Evolutionary conservation across 139 green algal species (phyloP).

Genomic region (Tetradesmus lagerheimii): DNA sequence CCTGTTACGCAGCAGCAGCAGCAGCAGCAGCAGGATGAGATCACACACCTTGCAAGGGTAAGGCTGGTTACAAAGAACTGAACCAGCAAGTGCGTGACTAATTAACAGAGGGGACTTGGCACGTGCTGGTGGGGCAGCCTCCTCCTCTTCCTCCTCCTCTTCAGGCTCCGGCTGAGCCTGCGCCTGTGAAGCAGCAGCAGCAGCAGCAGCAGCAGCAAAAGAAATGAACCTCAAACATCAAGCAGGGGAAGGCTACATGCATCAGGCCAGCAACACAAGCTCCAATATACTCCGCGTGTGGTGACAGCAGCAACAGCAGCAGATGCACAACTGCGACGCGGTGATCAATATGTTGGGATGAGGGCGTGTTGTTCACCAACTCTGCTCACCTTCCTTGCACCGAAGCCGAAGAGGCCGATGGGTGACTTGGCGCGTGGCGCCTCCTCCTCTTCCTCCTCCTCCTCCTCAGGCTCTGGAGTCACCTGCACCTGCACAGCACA

Average conservation of each 20-base stretch:
- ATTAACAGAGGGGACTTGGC: not conserved
- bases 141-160: slow-evolving; percentile 26
- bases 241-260: too few species aligned
- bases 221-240: too few species aligned
- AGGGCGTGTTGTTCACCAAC: not conserved
- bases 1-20: slow-evolving; percentile 16
- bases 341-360: not conserved
- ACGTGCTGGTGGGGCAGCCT: not conserved
- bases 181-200: not conserved
- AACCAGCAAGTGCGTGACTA: too few species aligned
- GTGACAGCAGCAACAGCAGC: too few species aligned
- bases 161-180: slow-evolving; percentile 9
- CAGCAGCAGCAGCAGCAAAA: too few species aligned
- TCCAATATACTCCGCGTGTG: too few species aligned
- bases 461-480: not conserved
- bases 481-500: not conserved
- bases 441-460: not conserved
- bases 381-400: not conserved
- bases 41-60: too few species aligned
- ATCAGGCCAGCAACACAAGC: too few species aligned
- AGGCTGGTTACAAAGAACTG: too few species aligned
- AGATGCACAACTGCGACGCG: not conserved
- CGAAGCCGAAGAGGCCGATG: not conserved
- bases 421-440: not conserved
- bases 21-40: too few species aligned